phyloP scores from a whole-genome alignment of 768 basidiomycete genomes.

The Tricholoma matsutake region DNA sequence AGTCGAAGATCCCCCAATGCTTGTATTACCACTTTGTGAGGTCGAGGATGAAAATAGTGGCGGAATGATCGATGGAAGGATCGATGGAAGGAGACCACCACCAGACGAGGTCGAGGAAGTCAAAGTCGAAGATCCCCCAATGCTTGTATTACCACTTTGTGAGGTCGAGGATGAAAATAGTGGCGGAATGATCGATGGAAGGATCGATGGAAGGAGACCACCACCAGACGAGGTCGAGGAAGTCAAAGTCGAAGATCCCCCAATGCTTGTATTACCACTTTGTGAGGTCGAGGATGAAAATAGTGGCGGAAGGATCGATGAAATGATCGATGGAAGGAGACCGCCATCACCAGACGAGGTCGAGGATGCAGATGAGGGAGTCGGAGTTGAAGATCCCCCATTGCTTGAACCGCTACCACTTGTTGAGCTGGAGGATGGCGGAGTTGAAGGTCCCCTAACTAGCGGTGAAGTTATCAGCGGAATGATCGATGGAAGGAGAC shows the following conservation, averaged over 20 bases:
- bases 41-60: neutral
- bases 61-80: neutral
- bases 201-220: neutral
- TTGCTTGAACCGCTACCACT: too few species aligned
- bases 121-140: neutral
- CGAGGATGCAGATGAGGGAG: neutral
- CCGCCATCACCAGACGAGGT: slow-evolving; percentile 4
- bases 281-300: neutral
- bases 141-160: too few species aligned
- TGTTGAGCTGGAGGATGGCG: too few species aligned
- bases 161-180: too few species aligned
- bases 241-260: too few species aligned
- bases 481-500: neutral
- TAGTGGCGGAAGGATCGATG: slow-evolving; percentile 5
- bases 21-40: too few species aligned
- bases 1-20: neutral
- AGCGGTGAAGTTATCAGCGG: too few species aligned
- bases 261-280: too few species aligned
- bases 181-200: too few species aligned
- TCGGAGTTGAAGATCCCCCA: too few species aligned
- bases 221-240: neutral
- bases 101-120: neutral
- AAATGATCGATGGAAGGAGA: neutral
- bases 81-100: slow-evolving; percentile 2
- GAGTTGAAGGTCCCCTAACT: too few species aligned